Base-by-base conservation (phyloP, 768 basidiomycete genomes). In the Podaxis sp. region DNA sequence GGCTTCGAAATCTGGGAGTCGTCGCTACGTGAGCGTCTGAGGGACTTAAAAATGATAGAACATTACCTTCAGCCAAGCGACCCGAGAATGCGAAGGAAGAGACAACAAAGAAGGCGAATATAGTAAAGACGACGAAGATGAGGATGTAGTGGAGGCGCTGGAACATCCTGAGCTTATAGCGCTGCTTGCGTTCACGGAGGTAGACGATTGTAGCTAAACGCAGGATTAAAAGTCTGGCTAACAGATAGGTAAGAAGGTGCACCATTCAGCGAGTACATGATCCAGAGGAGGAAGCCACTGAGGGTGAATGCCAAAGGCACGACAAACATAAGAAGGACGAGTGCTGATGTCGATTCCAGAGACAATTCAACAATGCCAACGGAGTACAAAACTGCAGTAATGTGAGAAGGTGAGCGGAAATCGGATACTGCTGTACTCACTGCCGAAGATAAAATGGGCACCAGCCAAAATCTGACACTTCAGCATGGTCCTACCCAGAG, bases 241-340 rank as follows among this genome's bases (percentile, higher is more conserved):
- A 50, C 2, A 59, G 5, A 16, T 50, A 46, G n/a, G 52, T 42
- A 35, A 14, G 56, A n/a, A 37, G 11, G 72, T 80, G 28, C 63
- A 93, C 93, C 88, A 67, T 93, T 95, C 52, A 97, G 77, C 10
- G 91, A 84, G 71, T 95, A 89, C 76, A 96, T 84, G 55, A 96
- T 98, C 96, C 96, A 98, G 64, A 96, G 81, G 25, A 99, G 81
- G 79, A 98, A 99, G 1, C 89, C 88, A 60, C 94, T 96, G n/a
- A 99, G 80, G 0, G 94, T 95, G 74, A 98, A 90, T 0, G 96
- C 92, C 52, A 99, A 79, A 4, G 97, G 97, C 62, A 98, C 87
- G 63, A 98, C 91, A 70, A 98, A 94, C 66, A 97, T 70, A 62
- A 99, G 77, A 27, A 97, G 81, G 53, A 93, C 71, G 57, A 96